These are phyloP conservation scores for Pseudogymnoascus sp. DNA, from an alignment of 2,329 filamentous ascomycete genomes.

Conservation along the genomic window DNA sequence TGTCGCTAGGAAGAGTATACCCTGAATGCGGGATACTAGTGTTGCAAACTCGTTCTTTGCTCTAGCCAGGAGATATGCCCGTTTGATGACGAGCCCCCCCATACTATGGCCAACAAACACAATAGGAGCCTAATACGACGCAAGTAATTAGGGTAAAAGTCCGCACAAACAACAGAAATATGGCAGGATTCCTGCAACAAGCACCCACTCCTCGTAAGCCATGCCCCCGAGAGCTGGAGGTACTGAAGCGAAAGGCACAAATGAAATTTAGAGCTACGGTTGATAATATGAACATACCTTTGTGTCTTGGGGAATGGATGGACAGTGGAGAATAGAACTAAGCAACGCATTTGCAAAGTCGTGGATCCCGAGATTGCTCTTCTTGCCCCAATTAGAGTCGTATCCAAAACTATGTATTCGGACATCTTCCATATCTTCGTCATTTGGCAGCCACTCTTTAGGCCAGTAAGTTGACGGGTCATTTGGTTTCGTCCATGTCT, in stretches of 20 bases:
- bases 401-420: background rate
- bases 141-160: background rate
- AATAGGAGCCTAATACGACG: background rate
- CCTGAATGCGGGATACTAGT: background rate
- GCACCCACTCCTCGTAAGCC: background rate
- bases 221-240: background rate
- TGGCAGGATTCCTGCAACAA: background rate
- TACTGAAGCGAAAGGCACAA: background rate
- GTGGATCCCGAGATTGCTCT: background rate
- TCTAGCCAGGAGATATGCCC: background rate
- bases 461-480: background rate
- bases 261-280: background rate
- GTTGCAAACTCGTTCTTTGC: background rate
- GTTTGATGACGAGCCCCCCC: background rate
- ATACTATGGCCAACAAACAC: background rate
- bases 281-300: background rate
- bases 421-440: background rate
- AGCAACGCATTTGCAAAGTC: background rate
- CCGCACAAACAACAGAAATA: background rate
- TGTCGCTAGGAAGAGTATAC: background rate
- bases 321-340: background rate
- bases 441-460: background rate
- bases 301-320: background rate
- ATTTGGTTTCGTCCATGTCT: background rate
- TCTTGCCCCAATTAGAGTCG: background rate